Conservation (phyloP, 163 green algal genomes). For the Scenedesmus sp. region DNA sequence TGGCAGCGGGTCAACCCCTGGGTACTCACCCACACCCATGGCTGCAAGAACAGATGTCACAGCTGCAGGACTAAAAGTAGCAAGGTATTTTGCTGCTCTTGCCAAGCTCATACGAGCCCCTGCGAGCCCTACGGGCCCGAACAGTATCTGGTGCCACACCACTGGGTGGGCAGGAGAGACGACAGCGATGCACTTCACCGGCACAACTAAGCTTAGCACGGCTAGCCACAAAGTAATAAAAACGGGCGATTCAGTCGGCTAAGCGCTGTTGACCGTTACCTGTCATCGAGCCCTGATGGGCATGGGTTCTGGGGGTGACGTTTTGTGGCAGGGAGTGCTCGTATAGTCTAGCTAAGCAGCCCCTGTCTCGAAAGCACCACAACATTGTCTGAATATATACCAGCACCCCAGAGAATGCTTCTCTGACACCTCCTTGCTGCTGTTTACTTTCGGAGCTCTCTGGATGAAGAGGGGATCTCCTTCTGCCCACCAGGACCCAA, state of each 20-base stretch:
- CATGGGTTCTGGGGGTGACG: neutral
- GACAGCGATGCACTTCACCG: neutral
- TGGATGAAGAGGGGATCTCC: neutral
- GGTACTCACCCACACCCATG: neutral
- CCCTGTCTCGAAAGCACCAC: neutral
- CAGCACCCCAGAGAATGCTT: neutral
- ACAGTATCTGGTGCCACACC: neutral
- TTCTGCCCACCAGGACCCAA: neutral
- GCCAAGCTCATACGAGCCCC: neutral
- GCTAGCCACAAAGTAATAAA: neutral
- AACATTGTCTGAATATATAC: neutral
- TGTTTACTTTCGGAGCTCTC: neutral
- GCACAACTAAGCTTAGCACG: neutral
- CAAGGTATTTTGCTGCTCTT: neutral
- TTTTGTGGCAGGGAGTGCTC: neutral
- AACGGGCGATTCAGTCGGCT: neutral
- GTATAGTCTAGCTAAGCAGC: neutral
- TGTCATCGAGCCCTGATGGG: neutral
- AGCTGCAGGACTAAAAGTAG: neutral
- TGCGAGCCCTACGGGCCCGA: neutral
- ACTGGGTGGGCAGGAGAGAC: neutral
- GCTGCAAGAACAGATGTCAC: neutral
- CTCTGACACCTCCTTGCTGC: neutral
- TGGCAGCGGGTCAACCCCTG: neutral
- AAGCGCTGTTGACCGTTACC: neutral